These are phyloP conservation scores for Candida parachauliodes DNA, from an alignment of 805 yeast genomes.

Conservation along the genomic window DNA sequence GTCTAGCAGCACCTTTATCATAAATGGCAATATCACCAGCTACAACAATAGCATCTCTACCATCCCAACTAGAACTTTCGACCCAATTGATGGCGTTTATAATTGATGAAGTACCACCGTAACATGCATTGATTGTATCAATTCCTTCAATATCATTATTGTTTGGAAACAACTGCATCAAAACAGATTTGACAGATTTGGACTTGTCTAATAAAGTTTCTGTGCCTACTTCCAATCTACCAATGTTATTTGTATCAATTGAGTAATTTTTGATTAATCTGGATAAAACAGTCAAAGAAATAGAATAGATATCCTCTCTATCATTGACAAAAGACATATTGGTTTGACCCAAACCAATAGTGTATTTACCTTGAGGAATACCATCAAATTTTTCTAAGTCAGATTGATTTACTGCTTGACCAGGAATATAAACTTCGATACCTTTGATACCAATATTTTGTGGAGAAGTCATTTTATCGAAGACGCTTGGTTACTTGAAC, in stretches of 20 bases:
- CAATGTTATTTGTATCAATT: conserved; percentile 76
- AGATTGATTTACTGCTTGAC: conserved; percentile 66
- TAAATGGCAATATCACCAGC: conserved; percentile 98
- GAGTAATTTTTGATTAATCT: conserved; percentile 75
- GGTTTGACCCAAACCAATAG: conserved; percentile 98
- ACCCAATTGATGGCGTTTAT: conserved; percentile 94
- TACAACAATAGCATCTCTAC: conserved; percentile 94
- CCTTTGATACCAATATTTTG: conserved; percentile 93
- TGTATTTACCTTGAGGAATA: conserved; percentile 91
- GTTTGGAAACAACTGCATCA: conserved; percentile 88
- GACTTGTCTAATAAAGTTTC: conserved; percentile 96
- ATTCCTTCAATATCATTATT: conserved; percentile 93
- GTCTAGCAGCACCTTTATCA: conserved; percentile 97
- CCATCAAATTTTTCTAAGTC: conserved; percentile 84
- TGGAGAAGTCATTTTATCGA: conserved; percentile 25
- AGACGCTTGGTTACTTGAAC: too few species aligned
- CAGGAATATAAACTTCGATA: conserved; percentile 87
- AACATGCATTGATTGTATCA: conserved; percentile 95
- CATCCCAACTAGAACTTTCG: conserved; percentile 96
- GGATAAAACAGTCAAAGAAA: conserved; percentile 84
- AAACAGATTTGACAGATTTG: conserved; percentile 91
- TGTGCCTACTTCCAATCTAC: conserved; percentile 97
- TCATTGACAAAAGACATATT: conserved; percentile 97
- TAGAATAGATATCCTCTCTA: conserved; percentile 94
- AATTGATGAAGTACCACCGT: conserved; percentile 96